Base-by-base conservation (phyloP, 441 rosid genomes). In the Populus hybrid region DNA sequence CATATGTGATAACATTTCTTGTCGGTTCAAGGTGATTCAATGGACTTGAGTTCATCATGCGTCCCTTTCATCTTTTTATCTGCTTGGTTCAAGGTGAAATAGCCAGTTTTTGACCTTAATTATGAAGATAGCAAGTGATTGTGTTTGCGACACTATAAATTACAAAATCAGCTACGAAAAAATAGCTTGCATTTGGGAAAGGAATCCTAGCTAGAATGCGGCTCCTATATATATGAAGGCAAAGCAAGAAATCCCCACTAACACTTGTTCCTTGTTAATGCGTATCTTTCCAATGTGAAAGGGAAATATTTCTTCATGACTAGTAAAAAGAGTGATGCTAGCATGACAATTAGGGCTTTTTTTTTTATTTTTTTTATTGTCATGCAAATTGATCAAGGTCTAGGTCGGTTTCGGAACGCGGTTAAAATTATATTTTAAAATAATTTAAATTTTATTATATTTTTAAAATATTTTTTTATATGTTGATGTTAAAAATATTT, bases 221-320 rank as follows among this genome's bases (percentile, higher is more conserved):
- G 38, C 61, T 42, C 74, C 65, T 11, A 69, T 2, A 42, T 69
- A 24, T 34, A 69, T 77, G n/a, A 68, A 67, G 77, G 79, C 63
- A 46, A 35, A 83, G 69, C 79, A 67, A 75, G 71, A 69, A 18
- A 30, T 59, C 35, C 50, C 65, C 77, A 69, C 70, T 64, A 63
- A 50, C 34, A 34, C 81, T 67, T 24, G 73, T 73, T 16, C 35
- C 26, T 74, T 54, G 78, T 77, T 83, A 61, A 72, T 72, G 23
- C 14, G 74, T 78, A 50, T 46, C 79, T 80, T 76, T 82, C 84
- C 36, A 5, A 0, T 26, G 24, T 77, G 83, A 81, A 69, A 83
- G 40, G 67, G 74, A 30, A 64, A 38, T 28, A 1, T 28, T 8
- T 79, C 16, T 36, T 32, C 24, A 42, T 67, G 28, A 28, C 67